A percentile compares a stretch with the other conserved stretches of the same genome.
Evolutionary conservation across 768 basidiomycete genomes (phyloP).

Genomic region (Suillus placidus): DNA sequence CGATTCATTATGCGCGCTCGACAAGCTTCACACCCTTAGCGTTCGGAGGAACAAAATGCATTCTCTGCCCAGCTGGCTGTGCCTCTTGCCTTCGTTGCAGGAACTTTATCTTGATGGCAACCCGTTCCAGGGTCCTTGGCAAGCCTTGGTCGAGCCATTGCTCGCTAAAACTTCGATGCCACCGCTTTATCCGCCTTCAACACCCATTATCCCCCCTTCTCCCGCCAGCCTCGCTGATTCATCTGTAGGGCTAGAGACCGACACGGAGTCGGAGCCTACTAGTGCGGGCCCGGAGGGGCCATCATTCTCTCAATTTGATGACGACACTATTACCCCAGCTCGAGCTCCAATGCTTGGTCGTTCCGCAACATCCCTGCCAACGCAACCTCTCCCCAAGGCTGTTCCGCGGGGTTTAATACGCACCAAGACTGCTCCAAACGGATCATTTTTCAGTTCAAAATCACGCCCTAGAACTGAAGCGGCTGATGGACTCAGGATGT

Average conservation of each 20-base stretch:
- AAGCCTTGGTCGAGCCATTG: constrained; percentile 84
- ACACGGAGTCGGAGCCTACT: constrained; percentile 54
- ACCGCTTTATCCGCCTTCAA: constrained; percentile 67
- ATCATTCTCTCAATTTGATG: constrained; percentile 45
- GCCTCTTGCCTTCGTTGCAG: constrained; percentile 81
- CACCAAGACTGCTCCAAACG: constrained; percentile 72
- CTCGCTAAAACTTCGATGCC: constrained; percentile 63
- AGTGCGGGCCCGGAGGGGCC: constrained; percentile 39
- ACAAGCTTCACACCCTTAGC: constrained; percentile 86
- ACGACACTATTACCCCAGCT: constrained; percentile 73
- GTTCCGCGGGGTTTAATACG: constrained; percentile 55
- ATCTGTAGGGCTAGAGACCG: constrained; percentile 49
- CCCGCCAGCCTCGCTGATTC: constrained; percentile 52
- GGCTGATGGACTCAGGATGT: constrained; percentile 25
- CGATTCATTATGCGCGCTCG: constrained; percentile 68
- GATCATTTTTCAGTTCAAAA: constrained; percentile 54
- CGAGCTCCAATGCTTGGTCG: constrained; percentile 57
- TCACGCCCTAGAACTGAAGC: constrained; percentile 39
- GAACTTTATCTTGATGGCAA: constrained; percentile 93
- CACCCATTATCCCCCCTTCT: constrained; percentile 56
- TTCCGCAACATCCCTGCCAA: constrained; percentile 52
- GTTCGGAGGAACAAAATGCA: constrained; percentile 86
- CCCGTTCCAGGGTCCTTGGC: constrained; percentile 94
- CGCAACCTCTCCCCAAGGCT: constrained; percentile 26
- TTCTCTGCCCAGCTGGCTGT: constrained; percentile 93